Base-by-base conservation (phyloP, 768 basidiomycete species). In the Chalciporus sphaerocephalus region DNA sequence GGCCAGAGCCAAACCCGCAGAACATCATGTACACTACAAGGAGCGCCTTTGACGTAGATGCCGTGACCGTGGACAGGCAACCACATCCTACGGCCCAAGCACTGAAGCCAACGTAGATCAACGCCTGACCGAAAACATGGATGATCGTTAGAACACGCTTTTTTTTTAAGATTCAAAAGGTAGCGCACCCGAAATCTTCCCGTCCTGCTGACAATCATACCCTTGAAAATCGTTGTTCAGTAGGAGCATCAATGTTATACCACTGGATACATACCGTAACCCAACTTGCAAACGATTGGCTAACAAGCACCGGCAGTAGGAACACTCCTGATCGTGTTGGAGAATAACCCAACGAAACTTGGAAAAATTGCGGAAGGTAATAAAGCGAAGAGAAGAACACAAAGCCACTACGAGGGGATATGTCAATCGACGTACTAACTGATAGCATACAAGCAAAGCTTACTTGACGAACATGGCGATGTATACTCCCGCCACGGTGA, bases 321-420 rank as follows among this genome's bases (percentile, higher is more conserved):
- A 87, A 80, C 2, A 86, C 63, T 1, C 80, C 81, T 3, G 76
- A 77, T 57, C 71, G 75, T 34, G 87, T 78, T 1, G 87, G 81
- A 7, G 78, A 75, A 49, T 76, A 80, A 5, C 80, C 81, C n/a
- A 82, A 64, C 4, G 78, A 83, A 8, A 86, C 78, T 65, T 88
- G 86, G 65, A 87, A 85, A 59, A 79, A 87, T 51, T 85, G 81
- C 2, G 88, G 86, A 0, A 89, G 72, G 55, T 86, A 87, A 61
- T 80, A 87, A 11, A 85, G 58, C 8, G 82, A 74, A 15, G 78
- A 82, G 62, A 75, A 81, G 60, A 80, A 81, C 3, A 81, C 68
- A 50, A 81, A 75, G 20, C 79, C 80, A 39, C 80, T 83, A 46
- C 8, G 12, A 40, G 0, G 10, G 7, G 8, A 11, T 18, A 1